Percentiles rank a stretch among this genome's conserved stretches.
These are phyloP conservation scores for Claviceps humidiphila DNA, from an alignment of 2,329 filamentous ascomycete species.

Conservation along the genomic window DNA sequence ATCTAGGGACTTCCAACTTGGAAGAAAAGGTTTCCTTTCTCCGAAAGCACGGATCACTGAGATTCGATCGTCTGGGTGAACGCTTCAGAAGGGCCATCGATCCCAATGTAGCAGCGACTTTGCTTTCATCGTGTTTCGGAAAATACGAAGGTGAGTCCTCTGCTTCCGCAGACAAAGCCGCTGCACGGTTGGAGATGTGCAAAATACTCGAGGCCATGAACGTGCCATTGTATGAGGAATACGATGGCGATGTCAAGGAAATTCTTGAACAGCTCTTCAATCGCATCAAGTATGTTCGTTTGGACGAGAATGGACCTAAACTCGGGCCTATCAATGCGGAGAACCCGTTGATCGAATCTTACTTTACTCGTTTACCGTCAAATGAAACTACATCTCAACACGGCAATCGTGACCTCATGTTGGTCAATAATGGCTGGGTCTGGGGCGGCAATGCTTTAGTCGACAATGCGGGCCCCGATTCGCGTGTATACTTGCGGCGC, in stretches of 20 bases:
- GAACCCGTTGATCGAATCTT: slow-evolving; percentile 79
- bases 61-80: slow-evolving; percentile 63
- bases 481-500: slow-evolving; percentile 83
- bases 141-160: slow-evolving; percentile 40
- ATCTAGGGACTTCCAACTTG: slow-evolving; percentile 31
- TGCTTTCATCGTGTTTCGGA: slow-evolving; percentile 34
- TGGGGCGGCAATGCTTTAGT: slow-evolving; percentile 93
- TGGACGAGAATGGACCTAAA: slow-evolving; percentile 87
- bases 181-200: slow-evolving; percentile 40
- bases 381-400: slow-evolving; percentile 70
- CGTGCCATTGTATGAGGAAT: slow-evolving; percentile 80
- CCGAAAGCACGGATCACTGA: slow-evolving; percentile 53
- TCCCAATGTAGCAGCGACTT: slow-evolving; percentile 52
- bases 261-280: slow-evolving; percentile 89
- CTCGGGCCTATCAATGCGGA: slow-evolving; percentile 63
- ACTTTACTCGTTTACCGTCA: slow-evolving; percentile 78
- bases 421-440: slow-evolving; percentile 97
- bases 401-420: slow-evolving; percentile 59
- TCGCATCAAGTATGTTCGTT: slow-evolving; percentile 81
- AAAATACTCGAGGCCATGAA: slow-evolving; percentile 73
- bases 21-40: slow-evolving; percentile 49
- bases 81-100: slow-evolving; percentile 63
- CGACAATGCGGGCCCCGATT: slow-evolving; percentile 83
- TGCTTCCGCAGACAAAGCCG: slow-evolving; percentile 32
- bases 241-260: slow-evolving; percentile 67